Conservation (phyloP, 345 rosid genomes). For the Citrus hindsii region DNA sequence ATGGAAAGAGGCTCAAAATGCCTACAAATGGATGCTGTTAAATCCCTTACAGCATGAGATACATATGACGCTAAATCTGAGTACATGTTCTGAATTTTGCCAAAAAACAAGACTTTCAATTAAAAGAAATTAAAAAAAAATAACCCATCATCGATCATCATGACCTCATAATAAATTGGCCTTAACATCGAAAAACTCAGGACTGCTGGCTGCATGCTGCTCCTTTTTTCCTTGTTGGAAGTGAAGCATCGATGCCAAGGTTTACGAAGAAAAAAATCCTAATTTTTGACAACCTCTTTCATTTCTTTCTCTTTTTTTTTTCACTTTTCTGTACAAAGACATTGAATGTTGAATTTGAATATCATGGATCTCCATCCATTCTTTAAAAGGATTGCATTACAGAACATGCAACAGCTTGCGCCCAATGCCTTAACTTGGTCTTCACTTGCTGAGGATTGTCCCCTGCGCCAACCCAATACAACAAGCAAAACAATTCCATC, state of each 20-base stretch:
- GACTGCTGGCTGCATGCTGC: not conserved
- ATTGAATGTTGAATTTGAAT: constrained; percentile 9
- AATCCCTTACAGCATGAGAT: too few relatives aligned
- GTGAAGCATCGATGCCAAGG: not conserved
- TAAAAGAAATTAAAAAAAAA: too few relatives aligned
- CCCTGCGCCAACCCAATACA: constrained; percentile 35
- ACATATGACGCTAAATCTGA: too few relatives aligned
- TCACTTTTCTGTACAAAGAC: constrained; percentile 2
- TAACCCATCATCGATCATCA: not conserved
- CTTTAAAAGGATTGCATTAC: constrained; percentile 35
- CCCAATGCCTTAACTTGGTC: constrained; percentile 87
- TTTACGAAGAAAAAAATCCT: not conserved
- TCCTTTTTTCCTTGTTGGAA: not conserved
- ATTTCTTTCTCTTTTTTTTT: not conserved
- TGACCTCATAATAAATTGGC: not conserved
- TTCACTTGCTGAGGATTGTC: constrained; percentile 74
- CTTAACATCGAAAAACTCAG: not conserved
- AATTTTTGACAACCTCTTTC: not conserved
- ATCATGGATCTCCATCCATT: not conserved
- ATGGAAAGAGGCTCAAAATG: too few relatives aligned
- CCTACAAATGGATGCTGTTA: too few relatives aligned
- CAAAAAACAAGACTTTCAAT: not conserved
- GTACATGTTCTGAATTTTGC: not conserved
- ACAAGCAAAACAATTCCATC: not conserved
- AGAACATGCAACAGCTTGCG: constrained; percentile 97